These are phyloP conservation scores for Neurospora tetrasperma DNA, from an alignment of 495 filamentous ascomycete genomes.

Conservation along the genomic window DNA sequence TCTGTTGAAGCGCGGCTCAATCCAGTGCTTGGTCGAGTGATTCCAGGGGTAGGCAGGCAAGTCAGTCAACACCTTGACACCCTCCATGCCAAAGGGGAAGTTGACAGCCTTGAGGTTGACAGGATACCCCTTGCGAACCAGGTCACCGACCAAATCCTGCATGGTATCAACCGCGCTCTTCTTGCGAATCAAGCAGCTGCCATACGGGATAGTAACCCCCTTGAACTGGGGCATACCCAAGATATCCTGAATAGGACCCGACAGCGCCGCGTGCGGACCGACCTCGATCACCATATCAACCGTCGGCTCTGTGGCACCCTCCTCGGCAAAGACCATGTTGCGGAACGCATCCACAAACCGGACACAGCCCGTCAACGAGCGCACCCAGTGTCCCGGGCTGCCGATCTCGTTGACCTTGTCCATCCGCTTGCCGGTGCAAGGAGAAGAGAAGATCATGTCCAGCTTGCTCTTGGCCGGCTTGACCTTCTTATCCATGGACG, in stretches of 20 bases:
- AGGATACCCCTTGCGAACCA: conserved; percentile 26
- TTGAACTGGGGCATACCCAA: conserved; percentile 20
- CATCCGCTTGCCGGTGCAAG: conserved; percentile 14
- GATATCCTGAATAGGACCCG: conserved; percentile 45
- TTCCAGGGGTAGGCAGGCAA: conserved; percentile 37
- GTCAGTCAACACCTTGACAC: conserved; percentile 23
- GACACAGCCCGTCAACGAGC: conserved; percentile 36
- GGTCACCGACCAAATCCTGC: conserved; percentile 18
- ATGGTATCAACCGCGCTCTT: conserved; percentile 24
- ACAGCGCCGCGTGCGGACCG: conserved; percentile 34
- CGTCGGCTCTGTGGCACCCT: neutral
- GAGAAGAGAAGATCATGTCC: conserved; percentile 17
- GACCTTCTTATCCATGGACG: conserved; percentile 17
- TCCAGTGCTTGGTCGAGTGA: conserved; percentile 34
- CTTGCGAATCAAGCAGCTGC: conserved; percentile 21
- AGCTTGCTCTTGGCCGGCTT: conserved; percentile 7
- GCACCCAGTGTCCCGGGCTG: conserved; percentile 31
- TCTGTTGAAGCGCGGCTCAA: conserved; percentile 31
- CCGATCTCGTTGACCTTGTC: conserved; percentile 14
- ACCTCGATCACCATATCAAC: conserved; percentile 30
- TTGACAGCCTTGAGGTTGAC: conserved; percentile 34
- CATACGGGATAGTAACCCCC: conserved; percentile 14
- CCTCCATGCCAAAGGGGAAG: conserved; percentile 20
- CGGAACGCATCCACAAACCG: conserved; percentile 32
- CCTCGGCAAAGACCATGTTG: conserved; percentile 16